Evolutionary conservation across 805 yeast species (phyloP).

Genomic region (Ogataea nitratoaversa): DNA sequence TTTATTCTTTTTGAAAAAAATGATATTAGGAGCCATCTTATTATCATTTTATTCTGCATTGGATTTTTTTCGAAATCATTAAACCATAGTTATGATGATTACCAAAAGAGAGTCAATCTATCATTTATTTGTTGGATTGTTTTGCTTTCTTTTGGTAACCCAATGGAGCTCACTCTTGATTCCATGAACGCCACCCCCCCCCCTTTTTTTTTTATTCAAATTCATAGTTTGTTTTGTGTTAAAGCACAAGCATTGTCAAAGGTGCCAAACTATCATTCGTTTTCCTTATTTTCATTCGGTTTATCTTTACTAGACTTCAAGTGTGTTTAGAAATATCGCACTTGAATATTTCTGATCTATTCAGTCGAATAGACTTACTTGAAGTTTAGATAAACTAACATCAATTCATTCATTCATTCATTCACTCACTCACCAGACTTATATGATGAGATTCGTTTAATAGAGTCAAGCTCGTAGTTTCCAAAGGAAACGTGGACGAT

Average conservation of each 20-base stretch:
- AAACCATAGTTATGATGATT: slow-evolving; percentile 78
- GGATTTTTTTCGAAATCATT: slow-evolving; percentile 42
- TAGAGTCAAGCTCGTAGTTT: slow-evolving; percentile 89
- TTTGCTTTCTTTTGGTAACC: slow-evolving; percentile 40
- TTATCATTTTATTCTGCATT: slow-evolving; percentile 48
- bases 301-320: background rate
- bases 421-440: too few species aligned
- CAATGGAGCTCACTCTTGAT: slow-evolving; percentile 85
- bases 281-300: background rate
- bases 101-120: slow-evolving; percentile 18
- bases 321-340: background rate
- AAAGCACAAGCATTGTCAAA: slow-evolving; percentile 75
- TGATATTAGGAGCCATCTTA: slow-evolving; percentile 3
- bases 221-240: slow-evolving; percentile 34
- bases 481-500: slow-evolving; percentile 51
- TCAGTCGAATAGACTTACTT: slow-evolving; percentile 1
- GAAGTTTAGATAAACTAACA: too few species aligned
- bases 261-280: slow-evolving; percentile 46
- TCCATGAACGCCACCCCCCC: slow-evolving; percentile 48
- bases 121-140: too few species aligned
- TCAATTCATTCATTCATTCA: slow-evolving; percentile 3
- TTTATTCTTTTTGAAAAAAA: slow-evolving; percentile 12
- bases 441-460: slow-evolving; percentile 69
- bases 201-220: slow-evolving; percentile 20
- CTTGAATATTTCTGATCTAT: too few species aligned